Evolutionary conservation across 2,329 filamentous ascomycete species (phyloP).

Genomic region (Metarhizium sp.): DNA sequence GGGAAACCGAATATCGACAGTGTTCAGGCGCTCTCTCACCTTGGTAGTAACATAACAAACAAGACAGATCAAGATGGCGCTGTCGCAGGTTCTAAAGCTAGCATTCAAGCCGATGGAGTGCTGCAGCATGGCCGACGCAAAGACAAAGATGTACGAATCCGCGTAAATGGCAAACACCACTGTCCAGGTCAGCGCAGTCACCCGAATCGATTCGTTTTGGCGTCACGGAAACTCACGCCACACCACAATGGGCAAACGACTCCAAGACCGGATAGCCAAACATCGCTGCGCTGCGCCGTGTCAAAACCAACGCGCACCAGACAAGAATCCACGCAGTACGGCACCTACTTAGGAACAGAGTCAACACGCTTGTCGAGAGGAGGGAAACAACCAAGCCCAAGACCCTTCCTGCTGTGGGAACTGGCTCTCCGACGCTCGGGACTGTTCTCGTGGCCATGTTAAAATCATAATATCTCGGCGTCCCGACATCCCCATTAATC

Average conservation of each 20-base stretch:
- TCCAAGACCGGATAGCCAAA: slow-evolving; percentile 28
- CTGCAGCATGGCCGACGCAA: slow-evolving; percentile 46
- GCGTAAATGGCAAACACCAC: slow-evolving; percentile 51
- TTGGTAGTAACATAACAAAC: slow-evolving; percentile 55
- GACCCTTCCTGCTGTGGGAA: slow-evolving; percentile 1
- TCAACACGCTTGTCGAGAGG: slow-evolving; percentile 23
- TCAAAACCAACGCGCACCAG: background rate
- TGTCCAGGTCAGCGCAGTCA: slow-evolving; percentile 18
- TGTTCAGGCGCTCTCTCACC: slow-evolving; percentile 22
- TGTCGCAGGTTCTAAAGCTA: slow-evolving; percentile 40
- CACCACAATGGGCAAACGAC: slow-evolving; percentile 29
- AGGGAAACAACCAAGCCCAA: slow-evolving; percentile 14
- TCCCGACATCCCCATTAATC: background rate
- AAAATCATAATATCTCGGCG: background rate
- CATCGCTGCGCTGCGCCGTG: slow-evolving; percentile 24
- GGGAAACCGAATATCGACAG: no score
- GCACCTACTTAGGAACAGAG: slow-evolving; percentile 26
- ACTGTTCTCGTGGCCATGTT: background rate
- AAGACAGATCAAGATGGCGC: slow-evolving; percentile 51
- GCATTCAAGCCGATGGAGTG: slow-evolving; percentile 47
- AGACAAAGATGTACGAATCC: slow-evolving; percentile 52
- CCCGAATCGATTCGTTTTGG: background rate
- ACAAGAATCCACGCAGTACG: no score
- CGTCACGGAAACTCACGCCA: slow-evolving; percentile 28
- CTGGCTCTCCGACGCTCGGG: background rate